Base-by-base conservation (phyloP, 169 alveolate species). In the Plasmodium fragile region DNA sequence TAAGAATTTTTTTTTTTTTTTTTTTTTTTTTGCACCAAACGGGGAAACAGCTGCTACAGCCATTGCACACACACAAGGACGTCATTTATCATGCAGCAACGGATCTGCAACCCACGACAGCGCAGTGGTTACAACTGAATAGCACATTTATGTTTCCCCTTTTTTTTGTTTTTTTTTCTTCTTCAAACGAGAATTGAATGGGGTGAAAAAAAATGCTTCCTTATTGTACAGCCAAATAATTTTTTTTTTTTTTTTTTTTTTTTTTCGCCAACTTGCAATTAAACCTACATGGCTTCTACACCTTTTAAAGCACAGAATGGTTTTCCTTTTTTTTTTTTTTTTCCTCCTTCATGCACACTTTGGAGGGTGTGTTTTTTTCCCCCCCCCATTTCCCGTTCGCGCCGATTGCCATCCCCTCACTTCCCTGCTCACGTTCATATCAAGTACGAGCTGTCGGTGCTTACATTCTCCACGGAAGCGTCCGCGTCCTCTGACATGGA, bases 371-470 rank as follows among this genome's bases (percentile, higher is more conserved):
- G 22, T 6, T 49, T 49, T 22, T 16, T 13, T 13, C 8, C 59
- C 22, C 59, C 16, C 45, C 45, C 22, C 59, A 2, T 11, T 2
- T 41, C 16, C 52, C 52, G 0, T 41, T 7, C 7, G 7, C n/a
- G 55, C n/a, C n/a, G n/a, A n/a, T 7, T 11, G 52, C 52, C 41
- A 32, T 11, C 52, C 53, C 69, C 70, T 34, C 70, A 4, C 83
- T 3, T 77, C 7, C 8, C 7, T 1, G 3, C 41, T 43, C 10
- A 2, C 49, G 25, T 3, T 71, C 55, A 83, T 41, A 83, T 43
- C 49, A 83, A 83, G 39, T 71, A 83, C 11, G 92, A 83, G 43
- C 92, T 83, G 45, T 83, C 92, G 1, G 82, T 83, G 36, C 92
- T 83, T 1, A 70, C 82, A 43, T 83, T 83, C 34, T 83, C 92